These are phyloP conservation scores for Rhodotorula babjevae DNA, from an alignment of 768 basidiomycete species.

Conservation along the genomic window DNA sequence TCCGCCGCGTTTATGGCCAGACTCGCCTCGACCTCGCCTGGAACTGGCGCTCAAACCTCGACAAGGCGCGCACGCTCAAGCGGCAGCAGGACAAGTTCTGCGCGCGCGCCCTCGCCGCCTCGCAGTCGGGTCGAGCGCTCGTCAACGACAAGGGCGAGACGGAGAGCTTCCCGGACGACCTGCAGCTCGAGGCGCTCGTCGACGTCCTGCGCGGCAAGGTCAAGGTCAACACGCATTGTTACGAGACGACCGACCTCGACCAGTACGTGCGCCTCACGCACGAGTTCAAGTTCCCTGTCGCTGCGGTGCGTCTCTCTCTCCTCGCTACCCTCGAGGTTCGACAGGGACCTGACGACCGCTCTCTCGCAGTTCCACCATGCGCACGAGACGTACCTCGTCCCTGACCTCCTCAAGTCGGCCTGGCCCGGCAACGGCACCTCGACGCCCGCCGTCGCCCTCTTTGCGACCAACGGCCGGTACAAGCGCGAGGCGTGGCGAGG, in stretches of 20 bases:
- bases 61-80: slow-evolving; percentile 63
- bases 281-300: slow-evolving; percentile 72
- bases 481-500: slow-evolving; percentile 78
- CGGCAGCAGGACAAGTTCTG: slow-evolving; percentile 67
- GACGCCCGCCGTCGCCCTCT: slow-evolving; percentile 67
- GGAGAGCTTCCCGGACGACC: slow-evolving; percentile 60
- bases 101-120: slow-evolving; percentile 51
- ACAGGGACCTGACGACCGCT: too few relatives aligned
- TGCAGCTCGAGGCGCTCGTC: slow-evolving; percentile 38
- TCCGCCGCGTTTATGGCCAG: slow-evolving; percentile 32
- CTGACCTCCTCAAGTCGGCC: slow-evolving; percentile 64
- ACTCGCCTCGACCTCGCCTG: slow-evolving; percentile 43
- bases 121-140: slow-evolving; percentile 48
- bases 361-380: slow-evolving; percentile 61
- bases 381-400: slow-evolving; percentile 75
- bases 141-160: slow-evolving; percentile 50
- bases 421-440: slow-evolving; percentile 55
- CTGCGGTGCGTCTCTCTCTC: slow-evolving; percentile 47
- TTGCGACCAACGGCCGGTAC: slow-evolving; percentile 54
- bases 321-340: too few relatives aligned
- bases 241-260: slow-evolving; percentile 33
- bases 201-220: slow-evolving; percentile 39
- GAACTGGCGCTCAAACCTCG: slow-evolving; percentile 51
- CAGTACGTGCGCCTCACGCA: slow-evolving; percentile 52
- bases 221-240: slow-evolving; percentile 38